Conservation (phyloP, 2,329 filamentous ascomycete species). For the Rhynchosporium graminicola region DNA sequence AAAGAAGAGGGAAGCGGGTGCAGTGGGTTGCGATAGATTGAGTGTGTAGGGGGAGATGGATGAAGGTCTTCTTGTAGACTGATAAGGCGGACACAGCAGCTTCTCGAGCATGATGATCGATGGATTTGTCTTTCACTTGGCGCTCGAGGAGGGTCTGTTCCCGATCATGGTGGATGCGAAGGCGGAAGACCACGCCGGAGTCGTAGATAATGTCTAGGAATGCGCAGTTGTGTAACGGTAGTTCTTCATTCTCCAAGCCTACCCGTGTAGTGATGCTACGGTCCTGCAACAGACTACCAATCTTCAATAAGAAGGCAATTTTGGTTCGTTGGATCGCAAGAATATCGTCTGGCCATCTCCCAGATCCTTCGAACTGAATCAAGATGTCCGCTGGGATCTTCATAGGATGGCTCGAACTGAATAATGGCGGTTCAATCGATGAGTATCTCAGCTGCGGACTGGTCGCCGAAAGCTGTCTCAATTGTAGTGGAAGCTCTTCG, state of each 20-base stretch:
- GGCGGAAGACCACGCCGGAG: slow-evolving; percentile 72
- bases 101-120: slow-evolving; percentile 66
- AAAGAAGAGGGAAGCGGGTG: slow-evolving; percentile 77
- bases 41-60: slow-evolving; percentile 74
- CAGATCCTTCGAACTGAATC: slow-evolving; percentile 90
- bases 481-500: slow-evolving; percentile 82
- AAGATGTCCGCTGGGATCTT: slow-evolving; percentile 72
- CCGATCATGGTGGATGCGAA: slow-evolving; percentile 86
- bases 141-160: slow-evolving; percentile 80
- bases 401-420: slow-evolving; percentile 43
- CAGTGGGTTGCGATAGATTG: slow-evolving; percentile 79
- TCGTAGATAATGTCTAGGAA: slow-evolving; percentile 82
- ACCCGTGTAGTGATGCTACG: slow-evolving; percentile 65
- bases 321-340: slow-evolving; percentile 92
- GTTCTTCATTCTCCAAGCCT: slow-evolving; percentile 75
- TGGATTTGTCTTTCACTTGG: slow-evolving; percentile 71
- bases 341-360: slow-evolving; percentile 90
- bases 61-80: slow-evolving; percentile 69
- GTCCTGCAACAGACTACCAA: slow-evolving; percentile 65
- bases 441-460: slow-evolving; percentile 74
- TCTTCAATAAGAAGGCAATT: slow-evolving; percentile 76
- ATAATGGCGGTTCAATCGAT: slow-evolving; percentile 56
- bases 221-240: slow-evolving; percentile 71
- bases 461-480: slow-evolving; percentile 76
- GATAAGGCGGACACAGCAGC: slow-evolving; percentile 70